Base-by-base conservation (phyloP, 2,329 filamentous ascomycete genomes). In the Pseudogymnoascus sp. region DNA sequence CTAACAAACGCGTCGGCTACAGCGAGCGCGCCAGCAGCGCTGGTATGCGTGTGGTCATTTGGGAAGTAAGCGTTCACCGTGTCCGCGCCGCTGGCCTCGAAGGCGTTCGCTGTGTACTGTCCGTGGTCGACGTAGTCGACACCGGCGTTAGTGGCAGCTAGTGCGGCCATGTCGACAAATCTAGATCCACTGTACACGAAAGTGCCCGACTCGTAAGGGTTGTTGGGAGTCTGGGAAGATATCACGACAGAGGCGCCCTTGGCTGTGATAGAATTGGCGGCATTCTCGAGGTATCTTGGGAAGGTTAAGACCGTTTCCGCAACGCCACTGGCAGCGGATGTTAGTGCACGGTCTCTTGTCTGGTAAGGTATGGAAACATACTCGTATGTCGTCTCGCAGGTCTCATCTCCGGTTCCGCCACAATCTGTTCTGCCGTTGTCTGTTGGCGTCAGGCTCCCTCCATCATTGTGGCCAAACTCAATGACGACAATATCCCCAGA, bases 381-480 rank as follows among this genome's bases (percentile, higher is more conserved):
- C 40, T 28, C 22, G 7, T 62, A n/a, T 6, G 65, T 65, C 12
- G 63, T 67, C 35, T 41, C 11, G 12, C 62, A 63, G 19, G 62
- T 63, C 46, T 63, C 59, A 56, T 24, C 70, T 71, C 70, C 71
- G 4, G 67, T 63, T 24, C 72, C 72, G 7, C 75, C 71, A 64
- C 87, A 89, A 67, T 83, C 85, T 1, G 81, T 82, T 12, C 86
- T 80, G 0, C 82, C 82, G 68, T 89, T 88, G 72, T 89, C 87
- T 1, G 85, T 75, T 0, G 80, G 80, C 2, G 56, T 38, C n/a
- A 70, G 63, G 10, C 68, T 70, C 1, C 86, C 85, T 22, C 86
- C 87, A 67, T 90, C 88, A 68, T 90, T 90, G 77, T 90, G 87
- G 0, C 88, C 87, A 69, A 90, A 89, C 69, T 89, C 87, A 61